These are phyloP conservation scores for Quercus variabilis DNA, from an alignment of 306 rosid genomes.

Conservation along the genomic window DNA sequence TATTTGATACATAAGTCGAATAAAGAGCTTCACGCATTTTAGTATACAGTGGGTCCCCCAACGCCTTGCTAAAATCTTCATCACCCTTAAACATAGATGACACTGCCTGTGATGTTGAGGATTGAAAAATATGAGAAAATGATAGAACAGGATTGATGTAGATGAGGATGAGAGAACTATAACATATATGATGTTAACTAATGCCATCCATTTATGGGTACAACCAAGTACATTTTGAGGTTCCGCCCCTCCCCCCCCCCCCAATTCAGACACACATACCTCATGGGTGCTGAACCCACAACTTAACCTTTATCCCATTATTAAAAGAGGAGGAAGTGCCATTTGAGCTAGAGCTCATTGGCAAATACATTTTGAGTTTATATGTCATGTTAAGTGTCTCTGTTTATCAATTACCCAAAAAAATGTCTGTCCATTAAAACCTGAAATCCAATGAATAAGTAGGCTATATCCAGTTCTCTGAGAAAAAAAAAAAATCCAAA, in stretches of 20 bases:
- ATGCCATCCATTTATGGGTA: not conserved
- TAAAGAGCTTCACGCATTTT: conserved; percentile 52
- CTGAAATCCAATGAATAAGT: not conserved
- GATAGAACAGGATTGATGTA: not conserved
- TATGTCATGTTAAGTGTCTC: not conserved
- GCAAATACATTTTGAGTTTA: not conserved
- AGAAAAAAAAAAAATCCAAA: too few species aligned
- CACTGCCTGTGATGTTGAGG: conserved; percentile 53
- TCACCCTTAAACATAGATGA: conserved; percentile 50
- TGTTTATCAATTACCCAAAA: not conserved
- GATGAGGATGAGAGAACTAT: not conserved
- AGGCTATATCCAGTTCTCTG: not conserved
- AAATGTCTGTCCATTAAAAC: too few species aligned
- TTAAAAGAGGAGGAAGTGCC: too few species aligned
- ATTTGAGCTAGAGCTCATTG: too few species aligned
- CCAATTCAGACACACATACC: too few species aligned
- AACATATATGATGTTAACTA: not conserved
- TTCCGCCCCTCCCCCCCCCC: too few species aligned
- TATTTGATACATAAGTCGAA: conserved; percentile 19
- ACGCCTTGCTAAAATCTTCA: conserved; percentile 54
- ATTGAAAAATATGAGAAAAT: conserved; percentile 11
- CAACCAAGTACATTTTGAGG: not conserved
- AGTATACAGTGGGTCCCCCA: conserved; percentile 57
- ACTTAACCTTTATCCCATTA: too few species aligned
- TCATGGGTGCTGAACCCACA: too few species aligned